Evolutionary conservation across 2,329 filamentous ascomycete genomes (phyloP).

Genomic region (Ramularia endophylla): DNA sequence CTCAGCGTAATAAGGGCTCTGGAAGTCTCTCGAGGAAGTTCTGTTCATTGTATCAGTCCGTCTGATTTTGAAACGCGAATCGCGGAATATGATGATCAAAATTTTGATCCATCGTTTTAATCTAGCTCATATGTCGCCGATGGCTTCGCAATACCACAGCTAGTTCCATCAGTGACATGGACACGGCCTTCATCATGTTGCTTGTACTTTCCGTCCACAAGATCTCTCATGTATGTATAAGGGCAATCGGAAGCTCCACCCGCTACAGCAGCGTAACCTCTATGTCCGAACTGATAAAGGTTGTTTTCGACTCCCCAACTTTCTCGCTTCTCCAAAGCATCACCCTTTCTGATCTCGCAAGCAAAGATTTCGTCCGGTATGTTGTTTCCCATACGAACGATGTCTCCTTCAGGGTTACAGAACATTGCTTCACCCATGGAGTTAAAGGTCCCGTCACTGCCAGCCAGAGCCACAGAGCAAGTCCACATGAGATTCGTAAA

Average conservation of each 20-base stretch:
- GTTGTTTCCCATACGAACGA: constrained; percentile 17
- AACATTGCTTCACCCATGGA: constrained; percentile 26
- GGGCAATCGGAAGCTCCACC: constrained; percentile 25
- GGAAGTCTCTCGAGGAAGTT: no score
- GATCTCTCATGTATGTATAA: constrained; percentile 24
- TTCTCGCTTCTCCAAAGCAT: constrained; percentile 17
- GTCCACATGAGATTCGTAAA: constrained; percentile 26
- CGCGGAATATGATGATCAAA: no score
- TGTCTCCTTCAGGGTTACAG: constrained; percentile 20
- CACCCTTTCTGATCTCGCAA: constrained; percentile 23
- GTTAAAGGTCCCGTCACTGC: constrained; percentile 24
- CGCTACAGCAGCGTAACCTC: constrained; percentile 21
- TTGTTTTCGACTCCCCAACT: constrained; percentile 26
- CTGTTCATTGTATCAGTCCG: no score
- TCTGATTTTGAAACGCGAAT: no score
- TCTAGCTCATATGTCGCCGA: constrained; percentile 13
- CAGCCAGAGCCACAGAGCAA: constrained; percentile 22
- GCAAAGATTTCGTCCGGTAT: constrained; percentile 24
- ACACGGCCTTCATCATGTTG: constrained; percentile 20
- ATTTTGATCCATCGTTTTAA: no score
- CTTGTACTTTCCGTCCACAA: constrained; percentile 21
- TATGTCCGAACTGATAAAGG: constrained; percentile 23
- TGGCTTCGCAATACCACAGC: constrained; percentile 19
- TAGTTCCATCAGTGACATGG: constrained; percentile 20
- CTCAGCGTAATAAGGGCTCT: no score